These are phyloP conservation scores for Lathyrus aphaca DNA, from an alignment of 306 rosid genomes.

Conservation along the genomic window DNA sequence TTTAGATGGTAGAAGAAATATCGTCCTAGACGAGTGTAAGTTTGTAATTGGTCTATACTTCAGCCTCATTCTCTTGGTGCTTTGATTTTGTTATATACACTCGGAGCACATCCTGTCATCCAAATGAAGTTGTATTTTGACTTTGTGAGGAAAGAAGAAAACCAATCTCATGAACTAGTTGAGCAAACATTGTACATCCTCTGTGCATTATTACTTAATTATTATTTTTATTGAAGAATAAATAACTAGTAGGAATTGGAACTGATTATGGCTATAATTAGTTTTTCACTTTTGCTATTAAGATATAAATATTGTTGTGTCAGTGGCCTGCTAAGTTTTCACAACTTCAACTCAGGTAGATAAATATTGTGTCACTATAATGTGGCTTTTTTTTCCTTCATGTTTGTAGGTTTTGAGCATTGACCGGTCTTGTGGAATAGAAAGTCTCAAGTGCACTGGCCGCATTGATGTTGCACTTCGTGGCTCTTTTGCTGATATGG, in stretches of 20 bases:
- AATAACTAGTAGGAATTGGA: slow-evolving; percentile 28
- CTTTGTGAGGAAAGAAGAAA: slow-evolving; percentile 20
- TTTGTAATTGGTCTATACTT: slow-evolving; percentile 25
- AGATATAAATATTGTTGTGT: slow-evolving; percentile 17
- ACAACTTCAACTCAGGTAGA: slow-evolving; percentile 21
- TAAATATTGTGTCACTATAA: slow-evolving; percentile 24
- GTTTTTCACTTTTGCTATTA: slow-evolving; percentile 24
- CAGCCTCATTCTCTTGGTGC: slow-evolving; percentile 23
- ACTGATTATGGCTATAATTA: slow-evolving; percentile 25
- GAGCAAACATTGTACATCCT: slow-evolving; percentile 29
- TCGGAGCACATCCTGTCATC: slow-evolving; percentile 7
- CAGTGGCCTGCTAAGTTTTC: slow-evolving; percentile 31
- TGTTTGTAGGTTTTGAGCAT: slow-evolving; percentile 70
- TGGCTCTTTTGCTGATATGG: slow-evolving; percentile 87
- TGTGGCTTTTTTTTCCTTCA: slow-evolving; percentile 23
- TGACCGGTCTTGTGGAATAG: slow-evolving; percentile 78
- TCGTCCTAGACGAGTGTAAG: slow-evolving; percentile 26
- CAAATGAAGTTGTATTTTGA: slow-evolving; percentile 20
- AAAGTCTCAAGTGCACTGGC: slow-evolving; percentile 65
- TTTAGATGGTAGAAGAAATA: slow-evolving; percentile 30
- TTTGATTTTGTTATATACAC: slow-evolving; percentile 30
- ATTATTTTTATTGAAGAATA: slow-evolving; percentile 7
- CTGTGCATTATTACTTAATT: slow-evolving; percentile 25
- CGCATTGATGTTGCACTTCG: slow-evolving; percentile 66
- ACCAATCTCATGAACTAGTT: slow-evolving; percentile 23